Conservation (phyloP, 2,329 filamentous ascomycete genomes). For the Aspergillus calidoustus region DNA sequence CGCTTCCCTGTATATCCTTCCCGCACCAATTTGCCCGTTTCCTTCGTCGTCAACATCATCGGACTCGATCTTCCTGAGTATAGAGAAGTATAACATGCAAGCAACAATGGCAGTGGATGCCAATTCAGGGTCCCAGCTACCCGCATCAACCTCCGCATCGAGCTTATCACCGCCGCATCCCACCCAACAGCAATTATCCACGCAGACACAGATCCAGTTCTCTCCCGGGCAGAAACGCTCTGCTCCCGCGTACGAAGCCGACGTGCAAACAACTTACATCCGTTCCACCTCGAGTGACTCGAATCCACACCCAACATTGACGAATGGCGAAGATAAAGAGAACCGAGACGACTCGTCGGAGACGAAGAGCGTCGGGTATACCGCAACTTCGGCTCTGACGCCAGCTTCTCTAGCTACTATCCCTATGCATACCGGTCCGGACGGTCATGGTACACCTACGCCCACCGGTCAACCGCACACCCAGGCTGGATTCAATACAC, state of each 20-base stretch:
- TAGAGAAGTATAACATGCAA: not conserved
- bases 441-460: not conserved
- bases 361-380: not conserved
- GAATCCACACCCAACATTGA: not conserved
- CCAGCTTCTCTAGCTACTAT: not conserved
- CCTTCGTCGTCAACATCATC: not conserved
- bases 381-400: not conserved
- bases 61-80: not conserved
- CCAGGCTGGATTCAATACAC: slow-evolving; percentile 3
- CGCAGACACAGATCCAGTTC: not conserved
- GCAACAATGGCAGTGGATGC: slow-evolving; percentile 5
- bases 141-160: not conserved
- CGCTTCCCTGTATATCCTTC: not conserved
- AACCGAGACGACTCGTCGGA: slow-evolving; percentile 2
- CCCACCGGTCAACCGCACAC: not conserved
- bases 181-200: not conserved
- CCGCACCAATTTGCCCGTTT: not conserved
- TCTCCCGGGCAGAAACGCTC: slow-evolving; percentile 9
- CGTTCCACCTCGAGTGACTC: not conserved
- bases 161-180: not conserved
- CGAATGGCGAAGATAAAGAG: slow-evolving; percentile 15
- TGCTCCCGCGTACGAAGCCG: not conserved
- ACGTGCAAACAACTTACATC: not conserved
- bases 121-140: not conserved
- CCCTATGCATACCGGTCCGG: not conserved